Evolutionary conservation across 2,329 filamentous ascomycete species (phyloP), one percentile per base, ranked within the genome.

Genomic region (Aaosphaeria pasadenensis): DNA sequence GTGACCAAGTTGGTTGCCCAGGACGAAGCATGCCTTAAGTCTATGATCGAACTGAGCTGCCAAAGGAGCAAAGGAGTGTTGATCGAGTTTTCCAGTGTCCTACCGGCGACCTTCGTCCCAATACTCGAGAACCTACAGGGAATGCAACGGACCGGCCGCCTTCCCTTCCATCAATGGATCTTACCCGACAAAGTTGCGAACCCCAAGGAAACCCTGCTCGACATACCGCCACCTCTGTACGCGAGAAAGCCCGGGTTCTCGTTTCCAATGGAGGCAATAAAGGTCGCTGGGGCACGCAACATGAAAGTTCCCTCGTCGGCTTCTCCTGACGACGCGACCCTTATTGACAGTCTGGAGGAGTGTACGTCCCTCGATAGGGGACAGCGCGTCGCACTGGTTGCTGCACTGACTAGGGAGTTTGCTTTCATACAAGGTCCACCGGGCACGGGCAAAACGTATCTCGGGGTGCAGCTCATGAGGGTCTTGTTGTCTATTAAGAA

Each of bases 401-500:
- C 75, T 13, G 75, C 81, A 3, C 64, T 88, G 0, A 74, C 70
- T 0, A 73, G 76, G 1, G 74, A 75, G 32, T 63, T 87, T 6
- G 78, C 82, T 1, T 70, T 88, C 4, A 85, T 88, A 7, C 85
- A 89, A 68, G 86, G 86, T 0, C 86, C 86, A 0, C 86, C 86
- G 0, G 86, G 86, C 0, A 89, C 86, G 0, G 86, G 86, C 0
- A 89, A 89, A 59, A 9, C 28, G 7, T 43, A 30, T 24, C 24
- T 32, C 7, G 41, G 28, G 9, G 24, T 32, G 30, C 28, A 30
- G 28, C 17, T 43, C 9, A 30, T 43, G 41, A 30, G 29, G 11
- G 41, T 43, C 11, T 29, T 43, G 9, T 9, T 43, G 7, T 7
- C 17, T 30, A 11, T 11, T 46, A 70, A 64, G 30, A 39, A 51